A percentile compares a stretch with the other conserved stretches of the same genome.
phyloP scores from a whole-genome alignment of 1,284 basidiomycete genomes.

The Hortiboletus rubellus region DNA sequence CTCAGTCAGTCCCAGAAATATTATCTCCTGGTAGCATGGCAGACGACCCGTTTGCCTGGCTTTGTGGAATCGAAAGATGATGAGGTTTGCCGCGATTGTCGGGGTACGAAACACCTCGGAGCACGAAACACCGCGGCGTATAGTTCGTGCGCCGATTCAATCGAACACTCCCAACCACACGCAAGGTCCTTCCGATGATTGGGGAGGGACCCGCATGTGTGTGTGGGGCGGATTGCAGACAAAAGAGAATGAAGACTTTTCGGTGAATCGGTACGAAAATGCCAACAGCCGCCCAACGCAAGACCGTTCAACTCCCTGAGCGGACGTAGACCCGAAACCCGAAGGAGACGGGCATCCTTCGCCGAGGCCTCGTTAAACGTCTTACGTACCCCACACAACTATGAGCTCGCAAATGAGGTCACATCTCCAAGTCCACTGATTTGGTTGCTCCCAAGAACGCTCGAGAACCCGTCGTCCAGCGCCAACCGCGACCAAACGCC shows the following conservation, averaged over 20 bases:
- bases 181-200: no score
- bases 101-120: not conserved
- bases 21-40: not conserved
- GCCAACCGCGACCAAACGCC: slow-evolving; percentile 10
- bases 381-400: not conserved
- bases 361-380: not conserved
- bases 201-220: no score
- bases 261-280: slow-evolving; percentile 7
- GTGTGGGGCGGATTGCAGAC: not conserved
- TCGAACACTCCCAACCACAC: no score
- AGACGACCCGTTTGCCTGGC: not conserved
- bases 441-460: not conserved
- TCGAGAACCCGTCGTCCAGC: not conserved
- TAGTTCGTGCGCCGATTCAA: not conserved
- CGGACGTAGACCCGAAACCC: not conserved
- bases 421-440: slow-evolving; percentile 3
- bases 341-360: not conserved
- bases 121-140: not conserved
- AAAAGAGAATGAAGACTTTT: no score
- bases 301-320: slow-evolving; percentile 1
- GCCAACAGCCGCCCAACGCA: slow-evolving; percentile 1
- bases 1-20: not conserved
- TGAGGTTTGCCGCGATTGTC: not conserved
- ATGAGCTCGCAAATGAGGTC: slow-evolving; percentile 4
- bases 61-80: not conserved